Percentiles rank a stretch among this genome's conserved stretches.
Conservation (phyloP, 208 protist species). For the Leishmania mexicana region DNA sequence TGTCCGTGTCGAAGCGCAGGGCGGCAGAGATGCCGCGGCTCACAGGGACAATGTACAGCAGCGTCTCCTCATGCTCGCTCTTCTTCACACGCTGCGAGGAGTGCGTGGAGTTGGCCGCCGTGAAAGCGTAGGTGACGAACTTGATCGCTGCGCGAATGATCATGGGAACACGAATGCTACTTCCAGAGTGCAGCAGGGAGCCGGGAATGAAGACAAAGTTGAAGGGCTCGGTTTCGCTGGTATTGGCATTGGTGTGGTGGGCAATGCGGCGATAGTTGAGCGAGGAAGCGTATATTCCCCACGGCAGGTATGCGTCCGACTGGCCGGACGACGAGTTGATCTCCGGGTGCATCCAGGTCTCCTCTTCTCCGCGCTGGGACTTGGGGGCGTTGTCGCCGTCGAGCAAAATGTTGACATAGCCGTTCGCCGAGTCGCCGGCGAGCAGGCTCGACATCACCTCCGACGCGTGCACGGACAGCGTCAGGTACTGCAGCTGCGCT, state of each 20-base stretch:
- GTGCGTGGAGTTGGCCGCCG: slow-evolving; percentile 20
- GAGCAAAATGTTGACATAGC: slow-evolving; percentile 56
- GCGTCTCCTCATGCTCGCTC: slow-evolving; percentile 52
- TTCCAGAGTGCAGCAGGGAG: slow-evolving; percentile 68
- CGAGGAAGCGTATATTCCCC: slow-evolving; percentile 70
- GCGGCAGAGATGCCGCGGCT: slow-evolving; percentile 60
- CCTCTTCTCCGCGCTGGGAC: slow-evolving; percentile 33
- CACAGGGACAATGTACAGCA: slow-evolving; percentile 65
- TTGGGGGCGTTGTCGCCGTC: slow-evolving; percentile 51
- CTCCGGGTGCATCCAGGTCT: slow-evolving; percentile 51
- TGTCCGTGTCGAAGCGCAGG: slow-evolving; percentile 66
- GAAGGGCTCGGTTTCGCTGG: slow-evolving; percentile 48
- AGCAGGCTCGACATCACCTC: slow-evolving; percentile 41
- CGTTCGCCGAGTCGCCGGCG: neutral
- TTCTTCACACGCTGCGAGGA: slow-evolving; percentile 35
- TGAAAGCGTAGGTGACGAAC: slow-evolving; percentile 57
- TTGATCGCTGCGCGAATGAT: slow-evolving; percentile 50
- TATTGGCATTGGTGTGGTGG: slow-evolving; percentile 2
- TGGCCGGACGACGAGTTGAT: neutral
- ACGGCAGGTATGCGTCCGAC: slow-evolving; percentile 41
- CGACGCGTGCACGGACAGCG: slow-evolving; percentile 51
- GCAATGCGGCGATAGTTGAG: slow-evolving; percentile 74
- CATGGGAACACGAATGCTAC: slow-evolving; percentile 65
- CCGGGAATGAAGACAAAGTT: slow-evolving; percentile 86
- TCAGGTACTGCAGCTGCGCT: slow-evolving; percentile 70